Conservation (phyloP, 768 basidiomycete species). For the Termitomyces sp. region DNA sequence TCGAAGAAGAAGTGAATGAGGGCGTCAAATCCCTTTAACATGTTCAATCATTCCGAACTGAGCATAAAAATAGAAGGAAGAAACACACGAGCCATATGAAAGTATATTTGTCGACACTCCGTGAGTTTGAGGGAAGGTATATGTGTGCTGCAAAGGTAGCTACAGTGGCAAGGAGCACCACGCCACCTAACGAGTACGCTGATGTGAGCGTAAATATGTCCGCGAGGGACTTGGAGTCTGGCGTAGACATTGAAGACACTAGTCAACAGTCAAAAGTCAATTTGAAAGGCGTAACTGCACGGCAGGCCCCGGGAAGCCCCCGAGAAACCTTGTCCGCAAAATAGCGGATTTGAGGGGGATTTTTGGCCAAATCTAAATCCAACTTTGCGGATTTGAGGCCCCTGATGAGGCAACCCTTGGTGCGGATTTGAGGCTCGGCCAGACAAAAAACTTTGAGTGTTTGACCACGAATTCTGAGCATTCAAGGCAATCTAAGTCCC, state of each 20-base stretch:
- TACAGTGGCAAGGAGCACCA: slow-evolving; percentile 44
- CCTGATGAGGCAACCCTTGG: too few relatives aligned
- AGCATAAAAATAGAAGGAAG: not conserved
- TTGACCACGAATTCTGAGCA: too few relatives aligned
- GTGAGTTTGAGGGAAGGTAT: slow-evolving; percentile 61
- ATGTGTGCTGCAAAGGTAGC: slow-evolving; percentile 50
- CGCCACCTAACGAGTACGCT: slow-evolving; percentile 58
- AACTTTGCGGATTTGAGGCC: too few relatives aligned
- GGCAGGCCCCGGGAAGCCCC: too few relatives aligned
- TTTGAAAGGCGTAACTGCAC: not conserved
- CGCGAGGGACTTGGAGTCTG: slow-evolving; percentile 1
- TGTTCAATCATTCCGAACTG: not conserved
- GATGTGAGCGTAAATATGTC: slow-evolving; percentile 57
- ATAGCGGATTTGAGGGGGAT: too few relatives aligned
- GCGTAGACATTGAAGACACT: not conserved
- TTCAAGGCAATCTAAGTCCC: too few relatives aligned
- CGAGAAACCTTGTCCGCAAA: too few relatives aligned
- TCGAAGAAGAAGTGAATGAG: slow-evolving; percentile 78
- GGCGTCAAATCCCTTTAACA: slow-evolving; percentile 51
- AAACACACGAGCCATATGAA: slow-evolving; percentile 75
- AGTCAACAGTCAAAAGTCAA: too few relatives aligned
- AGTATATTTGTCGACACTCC: slow-evolving; percentile 61
- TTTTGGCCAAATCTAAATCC: too few relatives aligned
- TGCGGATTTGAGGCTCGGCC: too few relatives aligned
- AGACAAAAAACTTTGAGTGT: too few relatives aligned